Evolutionary conservation across 768 basidiomycete genomes (phyloP).

Genomic region (Tricholoma hemisulphureum): DNA sequence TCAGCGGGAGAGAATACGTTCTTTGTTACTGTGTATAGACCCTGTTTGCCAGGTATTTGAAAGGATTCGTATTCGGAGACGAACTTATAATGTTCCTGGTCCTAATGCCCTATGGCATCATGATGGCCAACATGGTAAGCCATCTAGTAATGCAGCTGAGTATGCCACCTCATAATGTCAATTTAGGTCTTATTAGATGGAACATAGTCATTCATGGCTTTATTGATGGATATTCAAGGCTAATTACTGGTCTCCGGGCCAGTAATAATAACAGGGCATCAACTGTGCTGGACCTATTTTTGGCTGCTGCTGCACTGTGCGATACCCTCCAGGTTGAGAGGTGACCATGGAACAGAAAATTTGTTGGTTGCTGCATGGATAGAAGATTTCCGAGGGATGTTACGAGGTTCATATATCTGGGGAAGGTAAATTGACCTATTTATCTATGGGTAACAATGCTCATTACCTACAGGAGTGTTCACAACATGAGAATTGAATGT

Average conservation of each 20-base stretch:
- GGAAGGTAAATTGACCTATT: slow-evolving; percentile 23
- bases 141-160: background rate
- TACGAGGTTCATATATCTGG: slow-evolving; percentile 34
- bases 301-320: slow-evolving; percentile 16
- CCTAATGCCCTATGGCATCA: slow-evolving; percentile 36
- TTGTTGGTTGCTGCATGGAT: slow-evolving; percentile 33
- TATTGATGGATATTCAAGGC: slow-evolving; percentile 30
- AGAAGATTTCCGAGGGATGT: slow-evolving; percentile 15
- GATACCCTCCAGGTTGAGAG: slow-evolving; percentile 31
- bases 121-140: slow-evolving; percentile 37
- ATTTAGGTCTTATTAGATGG: slow-evolving; percentile 32
- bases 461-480: background rate
- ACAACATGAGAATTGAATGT: too few species aligned
- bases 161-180: background rate
- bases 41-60: slow-evolving; percentile 14
- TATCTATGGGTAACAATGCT: background rate
- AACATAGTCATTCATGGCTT: slow-evolving; percentile 34
- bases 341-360: slow-evolving; percentile 42
- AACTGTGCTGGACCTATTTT: slow-evolving; percentile 36
- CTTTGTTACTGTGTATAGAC: slow-evolving; percentile 16
- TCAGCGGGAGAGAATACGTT: slow-evolving; percentile 7
- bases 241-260: slow-evolving; percentile 26
- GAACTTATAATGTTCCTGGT: slow-evolving; percentile 25
- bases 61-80: slow-evolving; percentile 15
- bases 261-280: slow-evolving; percentile 37